Percentiles rank a stretch among this genome's conserved stretches.
phyloP scores from a whole-genome alignment of 75 land plant genomes.

The Pinus tabuliformis region DNA sequence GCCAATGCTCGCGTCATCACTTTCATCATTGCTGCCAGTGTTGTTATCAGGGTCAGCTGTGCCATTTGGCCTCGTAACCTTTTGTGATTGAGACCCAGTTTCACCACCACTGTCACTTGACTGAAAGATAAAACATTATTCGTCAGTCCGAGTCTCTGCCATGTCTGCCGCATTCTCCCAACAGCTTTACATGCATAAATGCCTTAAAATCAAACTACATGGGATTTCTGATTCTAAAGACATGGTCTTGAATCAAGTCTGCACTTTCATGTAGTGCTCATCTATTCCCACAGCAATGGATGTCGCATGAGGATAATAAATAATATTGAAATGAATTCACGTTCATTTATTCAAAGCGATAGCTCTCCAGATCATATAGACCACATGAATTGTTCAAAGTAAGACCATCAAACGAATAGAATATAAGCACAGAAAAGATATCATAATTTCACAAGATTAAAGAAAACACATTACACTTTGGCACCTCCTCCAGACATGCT shows the following conservation, averaged over 20 bases:
- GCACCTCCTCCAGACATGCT: constrained; percentile 95
- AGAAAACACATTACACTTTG: constrained; percentile 75
- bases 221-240: neutral
- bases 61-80: constrained; percentile 41
- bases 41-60: constrained; percentile 46
- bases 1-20: constrained; percentile 57
- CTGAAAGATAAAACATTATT: constrained; percentile 28
- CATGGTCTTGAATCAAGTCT: neutral
- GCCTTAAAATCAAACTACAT: neutral
- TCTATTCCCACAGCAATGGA: too few relatives aligned
- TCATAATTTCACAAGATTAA: neutral
- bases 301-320: neutral
- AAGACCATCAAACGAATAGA: too few relatives aligned
- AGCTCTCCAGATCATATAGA: neutral
- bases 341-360: neutral
- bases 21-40: constrained; percentile 51
- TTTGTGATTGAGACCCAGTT: constrained; percentile 66
- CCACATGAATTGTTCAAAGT: too few relatives aligned
- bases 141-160: constrained; percentile 6
- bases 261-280: neutral
- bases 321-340: neutral
- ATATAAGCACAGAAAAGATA: neutral
- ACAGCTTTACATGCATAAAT: neutral
- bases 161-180: neutral
- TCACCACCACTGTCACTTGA: constrained; percentile 92